Base-by-base conservation (phyloP, 1,284 basidiomycete genomes). In the Pulchroboletus neoregius region DNA sequence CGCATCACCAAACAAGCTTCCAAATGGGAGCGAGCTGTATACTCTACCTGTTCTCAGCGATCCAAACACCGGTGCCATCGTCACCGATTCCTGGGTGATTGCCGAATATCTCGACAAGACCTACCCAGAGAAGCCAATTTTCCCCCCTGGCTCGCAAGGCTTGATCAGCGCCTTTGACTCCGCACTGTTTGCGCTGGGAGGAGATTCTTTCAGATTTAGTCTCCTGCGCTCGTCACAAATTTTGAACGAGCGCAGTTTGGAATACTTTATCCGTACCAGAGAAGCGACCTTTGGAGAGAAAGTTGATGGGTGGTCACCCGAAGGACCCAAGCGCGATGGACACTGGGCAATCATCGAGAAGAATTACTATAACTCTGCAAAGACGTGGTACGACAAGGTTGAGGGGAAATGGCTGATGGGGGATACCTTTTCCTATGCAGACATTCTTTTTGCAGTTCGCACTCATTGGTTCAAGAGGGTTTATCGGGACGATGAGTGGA, bases 61-160 rank as follows among this genome's bases (percentile, higher is more conserved):
- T 35, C 58, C 58, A 18, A 59, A 60, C 26, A 68, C 66, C 0
- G 60, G 65, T 2, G 60, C 53, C 6, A 41, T 62, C 27, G 40
- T 75, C 34, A 60, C 62, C 26, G 69, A 72, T 43, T 75, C 70
- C 4, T 57, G 54, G 35, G 50, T 48, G 26, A 75, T 75, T 33
- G 66, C 72, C 0, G 58, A 65, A 31, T 77, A 75, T 48, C 67
- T 78, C 23, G 75, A 78, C 46, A 53, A 60, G 39, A 67, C 67
- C 13, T 75, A 75, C 50, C 70, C 72, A 0, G 58, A 67, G 22
- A 68, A 66, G 3, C 69, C 66, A 0, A 46, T 73, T n/a, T 61
- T 78, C 37, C 71, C 70, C 1, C 16, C 52, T 1, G 59, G 59
- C 20, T 64, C 67, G 2, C 38, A 57, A 10, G 65, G 56, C 4